Percentiles rank a stretch among this genome's conserved stretches.
Evolutionary conservation across 148 eudicot species (phyloP).

Genomic region (Amaranthus cruentus): DNA sequence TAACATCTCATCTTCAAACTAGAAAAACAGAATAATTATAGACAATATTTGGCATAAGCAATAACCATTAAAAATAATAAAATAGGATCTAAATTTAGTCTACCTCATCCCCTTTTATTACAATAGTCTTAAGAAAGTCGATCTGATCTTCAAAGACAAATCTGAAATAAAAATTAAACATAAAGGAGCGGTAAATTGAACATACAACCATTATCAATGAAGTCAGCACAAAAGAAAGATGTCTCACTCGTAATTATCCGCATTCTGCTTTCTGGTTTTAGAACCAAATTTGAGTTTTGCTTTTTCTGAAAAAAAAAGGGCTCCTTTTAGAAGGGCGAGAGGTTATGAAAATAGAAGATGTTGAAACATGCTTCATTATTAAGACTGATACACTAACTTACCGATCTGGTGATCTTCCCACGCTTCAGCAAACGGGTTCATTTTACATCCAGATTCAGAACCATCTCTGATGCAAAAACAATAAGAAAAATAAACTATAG

Average conservation of each 20-base stretch:
- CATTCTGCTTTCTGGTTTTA: background rate
- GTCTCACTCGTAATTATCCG: background rate
- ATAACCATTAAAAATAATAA: background rate
- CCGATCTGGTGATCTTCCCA: slow-evolving; percentile 17
- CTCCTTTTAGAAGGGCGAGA: slow-evolving; percentile 13
- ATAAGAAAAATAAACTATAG: background rate
- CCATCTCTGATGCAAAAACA: slow-evolving; percentile 18
- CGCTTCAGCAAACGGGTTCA: background rate
- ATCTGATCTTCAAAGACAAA: slow-evolving; percentile 5
- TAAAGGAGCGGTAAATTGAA: slow-evolving; percentile 5
- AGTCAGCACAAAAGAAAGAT: slow-evolving; percentile 11
- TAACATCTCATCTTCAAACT: slow-evolving; percentile 45
- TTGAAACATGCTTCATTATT: slow-evolving; percentile 1
- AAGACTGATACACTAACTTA: slow-evolving; percentile 8
- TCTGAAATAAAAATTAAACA: slow-evolving; percentile 20
- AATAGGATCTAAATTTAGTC: background rate
- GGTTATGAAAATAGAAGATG: background rate
- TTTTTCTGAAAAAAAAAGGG: slow-evolving; percentile 39
- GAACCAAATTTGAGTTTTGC: slow-evolving; percentile 14
- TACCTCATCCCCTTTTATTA: slow-evolving; percentile 1
- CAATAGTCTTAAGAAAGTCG: background rate
- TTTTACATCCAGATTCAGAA: slow-evolving; percentile 9
- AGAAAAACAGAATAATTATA: slow-evolving; percentile 17
- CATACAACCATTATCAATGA: background rate
- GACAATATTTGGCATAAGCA: slow-evolving; percentile 1